These are phyloP conservation scores for Senecio squalidus DNA, from an alignment of 140 eudicot species.

Conservation along the genomic window DNA sequence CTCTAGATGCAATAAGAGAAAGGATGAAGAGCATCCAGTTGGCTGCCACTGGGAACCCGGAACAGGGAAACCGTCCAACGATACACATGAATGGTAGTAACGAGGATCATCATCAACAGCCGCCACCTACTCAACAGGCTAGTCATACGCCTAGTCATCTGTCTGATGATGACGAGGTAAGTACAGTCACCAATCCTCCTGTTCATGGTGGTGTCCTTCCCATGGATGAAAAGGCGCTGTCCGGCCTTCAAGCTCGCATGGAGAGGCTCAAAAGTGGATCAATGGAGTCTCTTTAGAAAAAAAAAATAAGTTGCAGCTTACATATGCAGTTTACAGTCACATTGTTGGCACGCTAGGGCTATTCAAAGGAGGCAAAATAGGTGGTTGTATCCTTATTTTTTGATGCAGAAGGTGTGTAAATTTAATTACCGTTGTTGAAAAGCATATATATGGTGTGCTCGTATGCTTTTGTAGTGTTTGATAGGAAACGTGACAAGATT, in stretches of 20 bases:
- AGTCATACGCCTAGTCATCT: too few species aligned
- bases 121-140: constrained; percentile 22
- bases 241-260: constrained; percentile 99
- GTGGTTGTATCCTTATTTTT: constrained; percentile 20
- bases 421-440: constrained; percentile 10
- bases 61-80: constrained; percentile 50
- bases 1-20: constrained; percentile 86
- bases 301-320: not conserved
- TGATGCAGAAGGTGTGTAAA: constrained; percentile 25
- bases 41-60: constrained; percentile 62
- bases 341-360: constrained; percentile 16
- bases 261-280: constrained; percentile 96
- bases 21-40: constrained; percentile 94
- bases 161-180: constrained; percentile 43
- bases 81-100: constrained; percentile 40
- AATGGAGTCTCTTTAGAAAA: constrained; percentile 44
- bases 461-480: constrained; percentile 20
- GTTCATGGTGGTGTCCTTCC: constrained; percentile 70
- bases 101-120: constrained; percentile 41
- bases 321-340: not conserved
- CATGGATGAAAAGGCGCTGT: constrained; percentile 95
- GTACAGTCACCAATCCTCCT: constrained; percentile 38
- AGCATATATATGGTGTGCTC: constrained; percentile 19
- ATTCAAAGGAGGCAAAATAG: constrained; percentile 4
- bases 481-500: not conserved